Conservation (phyloP, 164 flowering plant species). For the Nymphaea thermarum region DNA sequence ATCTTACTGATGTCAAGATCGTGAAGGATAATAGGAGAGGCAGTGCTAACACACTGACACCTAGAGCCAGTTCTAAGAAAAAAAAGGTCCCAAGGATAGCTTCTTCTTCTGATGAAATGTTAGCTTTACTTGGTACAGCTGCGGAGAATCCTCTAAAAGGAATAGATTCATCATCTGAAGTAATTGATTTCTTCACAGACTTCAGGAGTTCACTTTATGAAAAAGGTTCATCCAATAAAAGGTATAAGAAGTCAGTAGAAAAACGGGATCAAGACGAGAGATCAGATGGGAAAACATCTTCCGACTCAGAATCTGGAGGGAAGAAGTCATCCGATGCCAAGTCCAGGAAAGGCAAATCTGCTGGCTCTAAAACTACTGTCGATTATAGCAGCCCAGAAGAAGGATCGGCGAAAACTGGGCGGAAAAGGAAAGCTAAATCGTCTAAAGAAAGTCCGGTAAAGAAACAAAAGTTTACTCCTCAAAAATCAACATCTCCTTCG, state of each 20-base stretch:
- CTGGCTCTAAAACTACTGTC: neutral
- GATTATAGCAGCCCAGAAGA: conserved; percentile 29
- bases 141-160: conserved; percentile 40
- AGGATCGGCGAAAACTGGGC: conserved; percentile 8
- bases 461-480: conserved; percentile 5
- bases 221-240: conserved; percentile 8
- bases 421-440: conserved; percentile 10
- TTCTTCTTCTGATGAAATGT: conserved; percentile 19
- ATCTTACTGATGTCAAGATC: neutral
- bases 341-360: neutral
- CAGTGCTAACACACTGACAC: neutral
- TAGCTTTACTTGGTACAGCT: conserved; percentile 35
- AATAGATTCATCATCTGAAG: conserved; percentile 10
- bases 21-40: neutral
- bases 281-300: neutral
- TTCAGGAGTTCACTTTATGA: conserved; percentile 30
- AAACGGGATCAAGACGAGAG: conserved; percentile 10
- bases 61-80: neutral
- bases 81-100: neutral
- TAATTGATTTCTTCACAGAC: conserved; percentile 30
- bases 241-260: conserved; percentile 9
- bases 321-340: conserved; percentile 6
- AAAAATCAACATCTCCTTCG: conserved; percentile 8
- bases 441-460: conserved; percentile 11
- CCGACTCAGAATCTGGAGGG: neutral